Evolutionary conservation across 305 asterid species (phyloP).

Genomic region (Stenogyne calaminthoides): DNA sequence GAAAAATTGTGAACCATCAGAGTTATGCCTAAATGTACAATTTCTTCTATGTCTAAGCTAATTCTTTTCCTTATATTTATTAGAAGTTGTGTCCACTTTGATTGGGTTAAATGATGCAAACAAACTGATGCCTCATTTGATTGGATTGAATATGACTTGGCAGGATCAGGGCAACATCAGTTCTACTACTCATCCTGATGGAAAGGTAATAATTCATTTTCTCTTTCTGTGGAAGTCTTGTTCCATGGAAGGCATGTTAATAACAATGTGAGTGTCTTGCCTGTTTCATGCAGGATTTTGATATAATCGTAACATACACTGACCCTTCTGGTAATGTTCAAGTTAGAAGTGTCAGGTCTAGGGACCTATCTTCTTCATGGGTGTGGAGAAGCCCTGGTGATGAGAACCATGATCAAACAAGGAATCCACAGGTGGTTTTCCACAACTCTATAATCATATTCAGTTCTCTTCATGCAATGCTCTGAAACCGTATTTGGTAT

Average conservation of each 20-base stretch:
- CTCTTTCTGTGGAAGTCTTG: slow-evolving; percentile 1
- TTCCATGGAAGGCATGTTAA: slow-evolving; percentile 27
- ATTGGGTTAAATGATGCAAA: slow-evolving; percentile 28
- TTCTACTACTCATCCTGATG: slow-evolving; percentile 46
- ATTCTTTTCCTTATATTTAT: slow-evolving; percentile 12
- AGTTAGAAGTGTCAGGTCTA: slow-evolving; percentile 69
- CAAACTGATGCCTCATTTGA: slow-evolving; percentile 19
- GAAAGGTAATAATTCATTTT: slow-evolving; percentile 52
- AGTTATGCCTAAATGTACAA: slow-evolving; percentile 12
- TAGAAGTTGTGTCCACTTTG: slow-evolving; percentile 23
- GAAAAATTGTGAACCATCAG: slow-evolving; percentile 20
- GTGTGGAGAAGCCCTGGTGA: slow-evolving; percentile 77
- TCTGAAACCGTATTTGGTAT: slow-evolving; percentile 24
- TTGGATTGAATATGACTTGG: slow-evolving; percentile 33
- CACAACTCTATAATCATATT: slow-evolving; percentile 20
- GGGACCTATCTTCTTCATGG: slow-evolving; percentile 90
- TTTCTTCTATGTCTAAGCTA: slow-evolving; percentile 4
- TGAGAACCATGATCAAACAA: slow-evolving; percentile 41
- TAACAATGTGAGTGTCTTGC: slow-evolving; percentile 24
- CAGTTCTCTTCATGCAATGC: slow-evolving; percentile 22
- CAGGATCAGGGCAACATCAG: slow-evolving; percentile 57
- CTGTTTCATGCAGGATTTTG: slow-evolving; percentile 73
- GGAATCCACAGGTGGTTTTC: slow-evolving; percentile 50
- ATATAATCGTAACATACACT: slow-evolving; percentile 77
- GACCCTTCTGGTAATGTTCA: slow-evolving; percentile 79